These are phyloP conservation scores for Colletotrichum noveboracense DNA, from an alignment of 2,329 filamentous ascomycete genomes.

Conservation along the genomic window DNA sequence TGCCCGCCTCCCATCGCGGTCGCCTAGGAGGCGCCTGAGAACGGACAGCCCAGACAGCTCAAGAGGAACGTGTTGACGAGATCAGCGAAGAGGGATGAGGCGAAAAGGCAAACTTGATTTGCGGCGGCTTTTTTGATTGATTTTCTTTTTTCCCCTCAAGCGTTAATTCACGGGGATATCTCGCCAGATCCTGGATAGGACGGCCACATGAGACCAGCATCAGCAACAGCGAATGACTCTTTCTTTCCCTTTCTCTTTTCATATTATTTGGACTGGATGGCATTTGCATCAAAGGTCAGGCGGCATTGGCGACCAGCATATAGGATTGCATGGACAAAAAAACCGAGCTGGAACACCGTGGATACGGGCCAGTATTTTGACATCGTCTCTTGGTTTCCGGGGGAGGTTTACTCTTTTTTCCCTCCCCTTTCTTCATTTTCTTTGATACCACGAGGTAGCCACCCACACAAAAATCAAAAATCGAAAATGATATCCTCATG, in stretches of 20 bases:
- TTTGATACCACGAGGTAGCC: conserved; percentile 16
- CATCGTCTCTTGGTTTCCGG: neutral
- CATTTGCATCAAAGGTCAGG: conserved; percentile 14
- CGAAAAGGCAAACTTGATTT: neutral
- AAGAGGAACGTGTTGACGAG: neutral
- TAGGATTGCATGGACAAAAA: conserved; percentile 18
- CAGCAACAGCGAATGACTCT: conserved; percentile 21
- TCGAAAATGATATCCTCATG: neutral
- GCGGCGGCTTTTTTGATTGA: neutral
- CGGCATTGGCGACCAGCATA: conserved; percentile 12
- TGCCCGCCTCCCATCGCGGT: conserved; percentile 33
- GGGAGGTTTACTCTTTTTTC: neutral
- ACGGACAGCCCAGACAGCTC: neutral
- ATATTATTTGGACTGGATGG: neutral
- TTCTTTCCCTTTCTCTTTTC: neutral
- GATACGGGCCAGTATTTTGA: neutral
- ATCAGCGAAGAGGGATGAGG: neutral
- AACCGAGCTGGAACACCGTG: neutral
- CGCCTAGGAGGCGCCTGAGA: conserved; percentile 5
- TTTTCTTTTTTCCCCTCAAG: conserved; percentile 10
- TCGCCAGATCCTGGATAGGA: conserved; percentile 16
- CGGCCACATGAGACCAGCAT: conserved; percentile 17
- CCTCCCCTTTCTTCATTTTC: neutral
- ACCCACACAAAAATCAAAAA: neutral
- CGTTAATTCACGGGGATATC: conserved; percentile 15